Evolutionary conservation across 805 yeast genomes (phyloP), one percentile per base, ranked within the genome.

Genomic region (Nakazawaea wyomingensis): DNA sequence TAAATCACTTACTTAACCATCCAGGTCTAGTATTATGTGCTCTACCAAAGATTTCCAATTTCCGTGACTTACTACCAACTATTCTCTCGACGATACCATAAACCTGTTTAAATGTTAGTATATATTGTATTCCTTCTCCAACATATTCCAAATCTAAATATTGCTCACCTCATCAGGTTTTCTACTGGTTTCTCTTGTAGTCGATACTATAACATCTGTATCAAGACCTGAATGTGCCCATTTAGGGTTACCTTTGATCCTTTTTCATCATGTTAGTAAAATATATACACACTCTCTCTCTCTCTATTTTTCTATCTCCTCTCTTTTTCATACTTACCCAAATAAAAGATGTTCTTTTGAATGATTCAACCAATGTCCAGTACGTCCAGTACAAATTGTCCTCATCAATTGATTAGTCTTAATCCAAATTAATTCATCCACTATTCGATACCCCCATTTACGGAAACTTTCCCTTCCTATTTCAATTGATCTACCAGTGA

Each of bases 351-450:
- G 97, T 60, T 90, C 98, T 54, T 90, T 90, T 0, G 96, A 85
- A 61, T 90, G 98, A 57, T 90, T 90, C 41, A 90, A 69, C 98
- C 98, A 90, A 59, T 90, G 98, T 0, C 98, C 98, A 0, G 98
- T 90, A 50, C 97, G 68, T 1, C 98, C 98, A 0, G 98, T 91
- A 47, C 95, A 89, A 34, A 90, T 89, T 0, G 96, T 90, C 47
- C 96, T 68, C 17, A 82, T 78, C 48, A 91, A 64, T 58, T 91
- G 97, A 59, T 90, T 90, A 4, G 93, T 78, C 60, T 90, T 90
- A 46, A 88, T 75, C 98, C 98, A 90, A 7, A 90, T 76, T 48
- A 90, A 61, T 58, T 90, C 97, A 59, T 89, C 91, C 18, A 76
- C 64, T 4, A 83, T 77, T 29, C 62, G 57, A 57, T 90, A 90